Base-by-base conservation (phyloP, 352 stramenopile species). In the Phytophthora cryptogea region DNA sequence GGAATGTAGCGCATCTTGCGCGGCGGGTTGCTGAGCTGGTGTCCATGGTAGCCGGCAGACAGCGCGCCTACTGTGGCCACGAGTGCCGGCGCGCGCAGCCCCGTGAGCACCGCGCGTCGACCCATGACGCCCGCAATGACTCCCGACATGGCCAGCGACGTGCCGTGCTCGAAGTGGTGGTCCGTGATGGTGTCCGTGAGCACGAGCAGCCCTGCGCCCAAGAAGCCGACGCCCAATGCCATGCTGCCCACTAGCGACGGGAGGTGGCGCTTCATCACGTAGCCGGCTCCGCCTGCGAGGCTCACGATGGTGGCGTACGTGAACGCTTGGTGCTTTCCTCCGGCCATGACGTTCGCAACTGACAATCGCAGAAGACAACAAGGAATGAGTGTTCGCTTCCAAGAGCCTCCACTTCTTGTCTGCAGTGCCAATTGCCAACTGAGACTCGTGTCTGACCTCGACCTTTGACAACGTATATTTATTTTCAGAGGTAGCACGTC, bases 151-250 rank as follows among this genome's bases (percentile, higher is more conserved):
- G 68, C 65, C 30, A 88, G 58, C 30, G 77, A 85, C 31, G 83
- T 90, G 52, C 75, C 69, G 56, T 92, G 83, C 35, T 73, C 65
- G 53, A 92, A 92, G 33, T 79, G 74, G 51, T 90, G 75, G 32
- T 92, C 78, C 23, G 71, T 79, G 68, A 92, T 92, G 13, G 73
- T 76, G 36, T 90, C 81, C 1, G 78, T 87, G 31, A 90, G 57
- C 39, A 88, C 83, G 26, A 92, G 59, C 58, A 89, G 54, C 5
- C 81, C 83, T 0, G 79, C 78, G 14, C 71, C 78, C n/a, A 92
- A 66, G 44, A 92, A 92, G 20, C 68, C 74, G 17, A 90, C 68
- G n/a, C 81, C 66, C 2, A 92, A 58, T 10, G 58, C 51, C n/a
- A 79, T 81, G 32, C 83, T 81, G 13, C 78, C 83, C 8, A 92